Evolutionary conservation across 768 basidiomycete species (phyloP).

Genomic region (Termitomyces sp.): DNA sequence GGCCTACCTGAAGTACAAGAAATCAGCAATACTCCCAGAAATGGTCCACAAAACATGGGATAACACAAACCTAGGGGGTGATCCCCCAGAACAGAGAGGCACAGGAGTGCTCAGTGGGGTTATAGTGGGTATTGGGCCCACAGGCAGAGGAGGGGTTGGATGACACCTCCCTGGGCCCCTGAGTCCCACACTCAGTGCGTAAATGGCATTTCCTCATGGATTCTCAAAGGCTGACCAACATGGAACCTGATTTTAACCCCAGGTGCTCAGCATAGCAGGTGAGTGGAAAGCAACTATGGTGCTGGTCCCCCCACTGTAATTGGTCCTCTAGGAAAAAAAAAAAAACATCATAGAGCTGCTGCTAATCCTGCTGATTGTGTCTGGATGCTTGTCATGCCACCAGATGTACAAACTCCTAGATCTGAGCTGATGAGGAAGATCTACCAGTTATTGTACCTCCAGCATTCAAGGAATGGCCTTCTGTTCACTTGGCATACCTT

Average conservation of each 20-base stretch:
- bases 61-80: neutral
- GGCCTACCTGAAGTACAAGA: neutral
- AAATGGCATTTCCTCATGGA: neutral
- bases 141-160: neutral
- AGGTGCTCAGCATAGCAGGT: neutral
- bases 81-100: too few relatives aligned
- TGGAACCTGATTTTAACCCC: neutral
- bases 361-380: too few relatives aligned
- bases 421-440: too few relatives aligned
- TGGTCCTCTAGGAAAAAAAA: neutral
- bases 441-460: too few relatives aligned
- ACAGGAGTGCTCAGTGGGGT: neutral
- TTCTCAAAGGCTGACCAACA: neutral
- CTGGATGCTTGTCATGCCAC: too few relatives aligned
- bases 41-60: neutral
- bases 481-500: too few relatives aligned
- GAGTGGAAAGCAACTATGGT: neutral
- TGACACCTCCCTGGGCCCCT: neutral
- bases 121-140: neutral
- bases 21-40: neutral
- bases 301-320: neutral
- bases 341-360: too few relatives aligned
- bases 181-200: neutral
- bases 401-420: too few relatives aligned
- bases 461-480: too few relatives aligned